These are phyloP conservation scores for Ogataea salicorniae DNA, from an alignment of 805 yeast genomes.

Conservation along the genomic window DNA sequence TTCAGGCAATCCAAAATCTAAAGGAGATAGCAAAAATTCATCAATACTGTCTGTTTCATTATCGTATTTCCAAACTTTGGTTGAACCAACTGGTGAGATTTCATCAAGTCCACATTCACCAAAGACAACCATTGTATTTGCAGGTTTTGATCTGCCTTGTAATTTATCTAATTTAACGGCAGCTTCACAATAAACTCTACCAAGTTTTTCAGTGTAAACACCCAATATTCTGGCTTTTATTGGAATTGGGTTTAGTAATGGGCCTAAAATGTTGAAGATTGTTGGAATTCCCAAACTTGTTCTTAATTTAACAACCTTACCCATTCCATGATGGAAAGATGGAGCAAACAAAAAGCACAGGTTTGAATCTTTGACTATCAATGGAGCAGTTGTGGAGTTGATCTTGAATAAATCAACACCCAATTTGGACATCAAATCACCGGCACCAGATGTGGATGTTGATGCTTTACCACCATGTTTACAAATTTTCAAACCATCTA, in stretches of 20 bases:
- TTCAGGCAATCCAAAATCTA: conserved; percentile 75
- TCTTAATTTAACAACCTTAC: conserved; percentile 72
- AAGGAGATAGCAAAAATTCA: conserved; percentile 49
- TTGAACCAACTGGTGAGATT: conserved; percentile 81
- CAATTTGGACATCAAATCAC: conserved; percentile 74
- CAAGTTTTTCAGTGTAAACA: conserved; percentile 75
- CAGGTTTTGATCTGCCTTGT: conserved; percentile 34
- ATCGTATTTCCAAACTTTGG: conserved; percentile 68
- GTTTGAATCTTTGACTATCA: conserved; percentile 42
- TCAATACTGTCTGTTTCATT: conserved; percentile 37
- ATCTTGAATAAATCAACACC: conserved; percentile 80
- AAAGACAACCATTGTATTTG: conserved; percentile 78
- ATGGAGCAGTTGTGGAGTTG: conserved; percentile 55
- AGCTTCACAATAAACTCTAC: conserved; percentile 80
- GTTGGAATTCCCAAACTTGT: conserved; percentile 82
- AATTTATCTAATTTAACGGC: conserved; percentile 56
- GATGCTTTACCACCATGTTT: conserved; percentile 98
- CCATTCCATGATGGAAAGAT: conserved; percentile 90
- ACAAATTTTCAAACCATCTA: conserved; percentile 63
- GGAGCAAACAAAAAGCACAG: conserved; percentile 87
- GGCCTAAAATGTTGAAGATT: conserved; percentile 91
- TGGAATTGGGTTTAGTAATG: conserved; percentile 87
- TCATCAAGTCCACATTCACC: conserved; percentile 93
- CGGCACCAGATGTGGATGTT: conserved; percentile 89
- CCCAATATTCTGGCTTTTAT: conserved; percentile 79